Conservation (phyloP, 2,329 filamentous ascomycete genomes). For the Whalleya microplaca region DNA sequence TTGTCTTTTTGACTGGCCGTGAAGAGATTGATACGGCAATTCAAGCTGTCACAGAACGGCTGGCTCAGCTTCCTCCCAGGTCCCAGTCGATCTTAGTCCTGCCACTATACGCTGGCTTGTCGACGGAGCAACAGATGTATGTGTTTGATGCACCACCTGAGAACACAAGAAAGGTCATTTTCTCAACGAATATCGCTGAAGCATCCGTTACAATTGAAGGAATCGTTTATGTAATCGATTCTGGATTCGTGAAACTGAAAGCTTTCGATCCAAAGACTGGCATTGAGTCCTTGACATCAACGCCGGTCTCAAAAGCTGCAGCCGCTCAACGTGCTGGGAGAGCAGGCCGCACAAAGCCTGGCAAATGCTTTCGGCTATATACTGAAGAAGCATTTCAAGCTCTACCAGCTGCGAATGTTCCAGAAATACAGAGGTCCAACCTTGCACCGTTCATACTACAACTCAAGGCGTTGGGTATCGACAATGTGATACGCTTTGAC, state of each 20-base stretch:
- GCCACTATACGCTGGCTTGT: constrained; percentile 86
- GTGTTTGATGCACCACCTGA: constrained; percentile 85
- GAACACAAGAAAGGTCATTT: constrained; percentile 86
- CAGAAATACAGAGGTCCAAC: constrained; percentile 92
- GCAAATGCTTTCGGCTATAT: constrained; percentile 94
- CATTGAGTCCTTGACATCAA: constrained; percentile 84
- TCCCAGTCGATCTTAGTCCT: constrained; percentile 68
- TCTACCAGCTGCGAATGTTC: constrained; percentile 74
- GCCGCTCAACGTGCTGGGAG: constrained; percentile 90
- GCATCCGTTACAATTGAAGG: constrained; percentile 93
- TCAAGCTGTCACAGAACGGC: constrained; percentile 76
- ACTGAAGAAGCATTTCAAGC: constrained; percentile 72
- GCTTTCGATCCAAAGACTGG: constrained; percentile 83
- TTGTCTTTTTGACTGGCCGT: constrained; percentile 89
- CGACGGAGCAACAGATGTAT: constrained; percentile 91
- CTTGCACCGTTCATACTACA: constrained; percentile 87
- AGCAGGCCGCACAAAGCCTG: constrained; percentile 84
- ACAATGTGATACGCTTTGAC: constrained; percentile 89
- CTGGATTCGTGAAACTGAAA: constrained; percentile 87
- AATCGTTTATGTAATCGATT: constrained; percentile 88
- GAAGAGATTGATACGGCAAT: constrained; percentile 88
- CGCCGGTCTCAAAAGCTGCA: constrained; percentile 85
- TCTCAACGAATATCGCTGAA: constrained; percentile 95
- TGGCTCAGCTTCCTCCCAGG: constrained; percentile 63
- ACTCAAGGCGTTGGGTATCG: constrained; percentile 91